Evolutionary conservation across 164 flowering plant genomes (phyloP), one percentile per base, ranked within the genome.

Genomic region (Macadamia tetraphylla): DNA sequence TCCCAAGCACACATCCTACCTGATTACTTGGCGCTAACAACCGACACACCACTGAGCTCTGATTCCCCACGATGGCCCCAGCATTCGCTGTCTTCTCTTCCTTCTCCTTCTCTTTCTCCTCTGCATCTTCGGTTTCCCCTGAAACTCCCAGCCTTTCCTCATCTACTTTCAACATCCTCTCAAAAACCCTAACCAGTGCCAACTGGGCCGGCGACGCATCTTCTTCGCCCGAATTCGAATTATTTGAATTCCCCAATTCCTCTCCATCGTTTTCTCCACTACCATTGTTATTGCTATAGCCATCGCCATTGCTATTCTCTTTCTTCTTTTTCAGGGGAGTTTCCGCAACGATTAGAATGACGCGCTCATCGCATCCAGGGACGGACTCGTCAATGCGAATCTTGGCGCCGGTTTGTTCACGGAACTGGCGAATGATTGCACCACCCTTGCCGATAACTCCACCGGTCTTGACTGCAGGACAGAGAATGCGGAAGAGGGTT

Each of bases 391-490:
- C 81, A 32, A 81, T 72, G 17, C 80, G 71, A 44, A 81, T 76
- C 65, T 69, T 78, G 18, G 82, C 82, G 63, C 81, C 79, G 23
- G 81, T 81, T 15, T 73, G 73, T 49, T 79, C 77, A 7, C 79
- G 78, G 59, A 81, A 62, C 32, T 75, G 84, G n/a, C 74, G 76
- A 58, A 79, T 79, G 62, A 77, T 71, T 14, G 78, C 68, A 46
- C 82, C 84, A 35, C 81, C 80, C 61, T 81, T 77, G 10, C 82
- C 81, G 68, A 81, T 77, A 32, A 81, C 69, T 30, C 77, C 80
- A 61, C 82, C 84, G 13, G 79, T 75, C 58, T 73, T 77, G 23
- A 64, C 35, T 2, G 79, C 75, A 0, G 82, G 84, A 65, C 82
- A 81, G 67, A 81, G 84, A 46, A 81, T 72, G 7, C 82, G 74